Evolutionary conservation across 73 alveolate genomes (phyloP).

Genomic region (Paramecium tetraurelia): DNA sequence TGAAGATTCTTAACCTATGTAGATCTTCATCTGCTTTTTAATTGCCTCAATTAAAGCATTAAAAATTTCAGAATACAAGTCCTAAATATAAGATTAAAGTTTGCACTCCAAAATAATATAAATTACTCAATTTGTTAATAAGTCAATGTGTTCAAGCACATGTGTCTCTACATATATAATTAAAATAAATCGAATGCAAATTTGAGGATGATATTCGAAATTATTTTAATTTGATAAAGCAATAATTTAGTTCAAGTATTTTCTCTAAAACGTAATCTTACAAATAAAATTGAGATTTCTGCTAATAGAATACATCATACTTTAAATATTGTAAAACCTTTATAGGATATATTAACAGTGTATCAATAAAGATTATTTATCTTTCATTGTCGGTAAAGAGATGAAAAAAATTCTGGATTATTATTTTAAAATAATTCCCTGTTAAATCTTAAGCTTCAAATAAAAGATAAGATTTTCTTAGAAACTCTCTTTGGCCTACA

Average conservation of each 20-base stretch:
- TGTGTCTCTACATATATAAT: not conserved
- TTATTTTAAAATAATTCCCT: too few relatives aligned
- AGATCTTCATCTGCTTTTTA: not conserved
- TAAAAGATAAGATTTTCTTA: not conserved
- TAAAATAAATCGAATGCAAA: too few relatives aligned
- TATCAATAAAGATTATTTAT: not conserved
- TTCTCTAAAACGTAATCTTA: not conserved
- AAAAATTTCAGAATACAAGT: not conserved
- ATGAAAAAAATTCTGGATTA: too few relatives aligned
- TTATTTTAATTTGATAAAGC: not conserved
- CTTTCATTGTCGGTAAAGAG: not conserved
- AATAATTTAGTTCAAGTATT: not conserved
- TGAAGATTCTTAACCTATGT: not conserved
- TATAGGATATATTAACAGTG: not conserved
- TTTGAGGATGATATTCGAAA: not conserved
- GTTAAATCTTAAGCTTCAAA: not conserved
- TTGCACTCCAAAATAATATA: not conserved
- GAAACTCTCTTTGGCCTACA: not conserved
- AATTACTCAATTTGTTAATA: not conserved
- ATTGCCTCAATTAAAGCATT: not conserved
- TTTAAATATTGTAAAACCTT: not conserved
- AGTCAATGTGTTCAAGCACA: not conserved
- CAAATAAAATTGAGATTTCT: not conserved
- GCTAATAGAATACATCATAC: not conserved
- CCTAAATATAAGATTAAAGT: not conserved